Percentiles rank a stretch among this genome's conserved stretches.
phyloP scores from a whole-genome alignment of 2,329 filamentous ascomycete species.

The Exophiala sp. region DNA sequence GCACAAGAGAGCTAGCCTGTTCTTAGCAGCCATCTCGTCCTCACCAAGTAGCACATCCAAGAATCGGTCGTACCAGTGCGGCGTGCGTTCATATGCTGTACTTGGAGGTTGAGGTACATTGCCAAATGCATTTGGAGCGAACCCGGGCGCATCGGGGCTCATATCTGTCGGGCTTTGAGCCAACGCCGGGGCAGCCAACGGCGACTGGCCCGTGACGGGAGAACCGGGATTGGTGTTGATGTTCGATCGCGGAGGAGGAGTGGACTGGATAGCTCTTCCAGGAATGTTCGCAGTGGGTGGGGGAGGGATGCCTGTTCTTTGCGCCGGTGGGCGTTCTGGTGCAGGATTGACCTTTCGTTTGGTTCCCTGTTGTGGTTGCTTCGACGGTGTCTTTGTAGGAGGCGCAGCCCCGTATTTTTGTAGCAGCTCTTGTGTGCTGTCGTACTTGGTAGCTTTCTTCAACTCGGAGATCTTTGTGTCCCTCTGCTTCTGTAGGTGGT shows the following conservation, averaged over 20 bases:
- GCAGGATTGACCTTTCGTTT: constrained; percentile 30
- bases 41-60: constrained; percentile 90
- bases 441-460: constrained; percentile 92
- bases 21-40: constrained; percentile 88
- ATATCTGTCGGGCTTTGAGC: constrained; percentile 22
- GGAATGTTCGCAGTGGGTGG: constrained; percentile 65
- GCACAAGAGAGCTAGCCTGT: constrained; percentile 86
- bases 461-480: constrained; percentile 87
- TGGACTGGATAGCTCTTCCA: constrained; percentile 35
- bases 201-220: constrained; percentile 11
- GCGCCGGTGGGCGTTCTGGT: constrained; percentile 32
- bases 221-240: constrained; percentile 15
- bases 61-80: constrained; percentile 91
- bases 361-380: constrained; percentile 28
- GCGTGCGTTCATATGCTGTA: constrained; percentile 37
- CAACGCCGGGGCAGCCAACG: constrained; percentile 1
- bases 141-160: constrained; percentile 39
- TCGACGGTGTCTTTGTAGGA: constrained; percentile 35
- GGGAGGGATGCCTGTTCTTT: constrained; percentile 55
- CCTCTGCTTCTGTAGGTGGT: constrained; percentile 73
- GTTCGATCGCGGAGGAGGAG: constrained; percentile 29
- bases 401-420: constrained; percentile 84
- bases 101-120: constrained; percentile 27
- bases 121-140: constrained; percentile 47
- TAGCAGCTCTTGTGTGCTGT: constrained; percentile 86